Base-by-base conservation (phyloP, 2,329 filamentous ascomycete genomes). In the Colletotrichum cuscutae region DNA sequence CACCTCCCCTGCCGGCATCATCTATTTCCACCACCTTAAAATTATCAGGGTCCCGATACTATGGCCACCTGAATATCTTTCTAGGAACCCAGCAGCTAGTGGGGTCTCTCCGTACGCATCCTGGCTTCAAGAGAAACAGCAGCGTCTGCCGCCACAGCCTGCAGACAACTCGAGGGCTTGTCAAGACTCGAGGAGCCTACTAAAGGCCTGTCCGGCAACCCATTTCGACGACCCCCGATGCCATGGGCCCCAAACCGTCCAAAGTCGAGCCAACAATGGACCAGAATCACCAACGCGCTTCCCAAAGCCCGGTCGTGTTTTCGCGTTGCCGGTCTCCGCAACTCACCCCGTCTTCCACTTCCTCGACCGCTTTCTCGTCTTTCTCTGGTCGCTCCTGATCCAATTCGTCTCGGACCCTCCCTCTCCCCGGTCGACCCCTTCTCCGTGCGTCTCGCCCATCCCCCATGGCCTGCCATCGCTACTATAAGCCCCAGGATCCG, bases 21-120 rank as follows among this genome's bases (percentile, higher is more conserved):
- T 72, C 59, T 68, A 72, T 65, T 72, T 72, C 65, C 65, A 69
- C 65, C 70, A 59, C 42, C 65, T 60, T 70, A 46, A 72, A 56
- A 72, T 72, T 70, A 72, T 72, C 70, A 72, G 70, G 70, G 70
- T 70, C 70, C 70, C 60, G 60, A 57, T 64, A 72, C 70, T 65
- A 65, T 70, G 66, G 70, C 70, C 65, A 72, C 70, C 70, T 72
- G 70, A 72, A 72, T 72, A 54, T 70, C 65, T 54, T 72, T 70
- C 65, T 59, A 70, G 70, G 35, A 60, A 69, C 28, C 70, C 70
- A 72, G 65, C 58, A 65, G 59, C 52, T 22, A 28, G 70, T 72
- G 70, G 65, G 12, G 70, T 63, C 54, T 22, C 24, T 32, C 65
- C 60, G 54, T 60, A 35, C 60, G 46, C 70, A 60, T 60, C 65